Base-by-base conservation (phyloP, 2,329 filamentous ascomycete genomes). In the Drechmeria coniospora region DNA sequence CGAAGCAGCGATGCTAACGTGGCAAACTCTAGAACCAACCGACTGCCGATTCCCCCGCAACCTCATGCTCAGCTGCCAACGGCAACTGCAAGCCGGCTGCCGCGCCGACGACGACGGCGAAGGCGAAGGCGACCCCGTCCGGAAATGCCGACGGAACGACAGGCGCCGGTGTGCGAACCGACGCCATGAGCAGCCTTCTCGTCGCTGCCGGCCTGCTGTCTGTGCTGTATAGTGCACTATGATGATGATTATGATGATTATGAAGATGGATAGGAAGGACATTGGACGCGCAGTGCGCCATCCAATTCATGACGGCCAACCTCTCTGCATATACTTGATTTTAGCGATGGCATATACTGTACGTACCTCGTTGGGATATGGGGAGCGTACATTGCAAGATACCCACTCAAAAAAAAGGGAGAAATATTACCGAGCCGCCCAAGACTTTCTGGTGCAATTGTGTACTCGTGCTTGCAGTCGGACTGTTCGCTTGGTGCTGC, bases 41-140 rank as follows among this genome's bases (percentile, higher is more conserved):
- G n/a, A 6, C 11, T 17, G 11, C 13, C 4, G 12, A 1, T 17
- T 11, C 26, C 22, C 45, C 42, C 7, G 23, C 45, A 20, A 43
- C 42, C 4, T 41, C 42, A 7, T 46, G 44, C 28, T 40, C 41
- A 2, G 12, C 25, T 5, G 39, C 42, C 27, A 38, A 44, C 21
- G 15, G 12, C 6, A 21, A 14, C 9, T 46, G 44, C 32, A 23
- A 30, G 24, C 36, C 36, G 3, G 42, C 41, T 15, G 25, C 30
- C 15, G 35, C 43, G 23, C 38, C 39, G 20, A 46, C 43, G 11
- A 28, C 40, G 27, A 40, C 36, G 3, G 12, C 36, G n/a, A 25
- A 26, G 15, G 23, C 35, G 11, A 33, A 30, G 5, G 20, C 25
- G 8, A 30, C 32, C 6, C 26, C 20, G 8, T 15, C 21, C 16